Evolutionary conservation across 257 asterid species (phyloP).

Genomic region (Gentiana dahurica): DNA sequence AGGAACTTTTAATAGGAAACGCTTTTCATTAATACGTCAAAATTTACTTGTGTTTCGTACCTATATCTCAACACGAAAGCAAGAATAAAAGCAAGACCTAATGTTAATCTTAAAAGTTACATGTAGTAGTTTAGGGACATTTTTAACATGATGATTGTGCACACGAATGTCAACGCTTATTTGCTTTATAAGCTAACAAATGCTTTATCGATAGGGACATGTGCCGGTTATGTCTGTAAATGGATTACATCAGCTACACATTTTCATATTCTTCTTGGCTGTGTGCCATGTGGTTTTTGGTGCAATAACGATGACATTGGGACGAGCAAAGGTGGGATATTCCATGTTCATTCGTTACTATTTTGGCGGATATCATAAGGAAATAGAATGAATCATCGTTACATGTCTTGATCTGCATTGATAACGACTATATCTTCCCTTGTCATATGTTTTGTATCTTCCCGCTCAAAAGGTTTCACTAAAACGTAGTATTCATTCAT

Average conservation of each 20-base stretch:
- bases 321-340: slow-evolving; percentile 38
- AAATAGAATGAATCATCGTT: background rate
- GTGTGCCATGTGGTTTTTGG: slow-evolving; percentile 63
- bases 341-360: background rate
- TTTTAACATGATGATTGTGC: background rate
- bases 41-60: too few relatives aligned
- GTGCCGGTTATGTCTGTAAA: slow-evolving; percentile 55
- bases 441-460: background rate
- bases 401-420: background rate
- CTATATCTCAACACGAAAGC: too few relatives aligned
- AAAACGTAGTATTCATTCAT: background rate
- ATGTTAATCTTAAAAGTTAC: background rate
- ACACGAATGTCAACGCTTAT: background rate
- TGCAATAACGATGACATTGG: slow-evolving; percentile 61
- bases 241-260: slow-evolving; percentile 78
- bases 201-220: slow-evolving; percentile 31
- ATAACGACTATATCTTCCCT: too few relatives aligned
- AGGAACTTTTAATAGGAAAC: background rate
- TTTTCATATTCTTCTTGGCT: slow-evolving; percentile 81
- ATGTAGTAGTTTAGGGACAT: background rate
- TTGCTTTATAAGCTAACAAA: background rate
- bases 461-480: background rate
- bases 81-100: too few relatives aligned
- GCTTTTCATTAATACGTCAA: too few relatives aligned
- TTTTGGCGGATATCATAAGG: background rate